A percentile compares a stretch with the other conserved stretches of the same genome.
phyloP scores from a whole-genome alignment of 768 basidiomycete species.

The Auricularia sp. region DNA sequence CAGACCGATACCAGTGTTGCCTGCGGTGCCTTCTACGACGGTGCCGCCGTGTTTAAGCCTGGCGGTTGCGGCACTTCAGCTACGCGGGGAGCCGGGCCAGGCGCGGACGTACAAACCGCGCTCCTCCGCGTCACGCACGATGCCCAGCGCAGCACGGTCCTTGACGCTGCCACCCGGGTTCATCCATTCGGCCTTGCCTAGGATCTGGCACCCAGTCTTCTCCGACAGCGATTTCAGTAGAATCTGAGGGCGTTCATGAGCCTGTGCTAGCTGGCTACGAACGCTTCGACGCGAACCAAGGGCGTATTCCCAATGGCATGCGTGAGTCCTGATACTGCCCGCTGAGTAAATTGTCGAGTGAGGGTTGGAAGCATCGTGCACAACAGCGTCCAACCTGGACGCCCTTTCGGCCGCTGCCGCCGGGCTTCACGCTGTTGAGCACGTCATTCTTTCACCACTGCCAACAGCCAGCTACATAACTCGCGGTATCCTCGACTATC shows the following conservation, averaged over 20 bases:
- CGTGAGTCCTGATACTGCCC: constrained; percentile 64
- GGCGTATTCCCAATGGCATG: constrained; percentile 92
- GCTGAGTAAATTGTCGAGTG: neutral
- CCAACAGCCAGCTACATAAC: no score
- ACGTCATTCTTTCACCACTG: no score
- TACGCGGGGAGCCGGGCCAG: neutral
- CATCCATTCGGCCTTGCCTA: constrained; percentile 97
- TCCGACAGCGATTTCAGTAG: constrained; percentile 73
- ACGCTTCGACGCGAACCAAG: constrained; percentile 41
- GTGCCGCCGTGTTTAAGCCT: constrained; percentile 90
- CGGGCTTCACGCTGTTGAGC: no score
- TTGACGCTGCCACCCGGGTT: constrained; percentile 98
- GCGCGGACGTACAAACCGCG: constrained; percentile 54
- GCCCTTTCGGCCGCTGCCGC: no score
- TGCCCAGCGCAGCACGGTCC: constrained; percentile 88
- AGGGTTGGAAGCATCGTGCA: neutral
- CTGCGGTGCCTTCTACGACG: constrained; percentile 95
- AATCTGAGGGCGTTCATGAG: constrained; percentile 43
- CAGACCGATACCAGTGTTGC: constrained; percentile 94
- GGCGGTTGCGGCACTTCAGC: neutral
- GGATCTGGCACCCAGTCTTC: constrained; percentile 71
- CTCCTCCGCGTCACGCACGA: constrained; percentile 79
- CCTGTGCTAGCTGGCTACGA: neutral
- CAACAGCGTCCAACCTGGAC: no score
- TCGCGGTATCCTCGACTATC: no score